A percentile compares a stretch with the other conserved stretches of the same genome.
Evolutionary conservation across 331 rosid genomes (phyloP).

Genomic region (Acacia concinna): DNA sequence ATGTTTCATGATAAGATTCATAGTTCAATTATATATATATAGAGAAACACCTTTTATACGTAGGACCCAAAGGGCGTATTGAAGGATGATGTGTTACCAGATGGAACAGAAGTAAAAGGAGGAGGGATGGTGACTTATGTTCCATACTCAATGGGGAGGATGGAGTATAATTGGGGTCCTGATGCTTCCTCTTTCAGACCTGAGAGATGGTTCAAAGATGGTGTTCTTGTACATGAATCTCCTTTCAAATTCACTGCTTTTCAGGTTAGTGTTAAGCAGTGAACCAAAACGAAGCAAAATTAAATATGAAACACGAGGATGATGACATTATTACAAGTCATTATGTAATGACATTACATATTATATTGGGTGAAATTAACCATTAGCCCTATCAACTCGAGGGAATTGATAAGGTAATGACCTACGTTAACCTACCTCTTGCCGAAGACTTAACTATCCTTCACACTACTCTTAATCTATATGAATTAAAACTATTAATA

Average conservation of each 20-base stretch:
- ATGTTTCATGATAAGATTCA: background rate
- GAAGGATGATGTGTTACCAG: constrained; percentile 85
- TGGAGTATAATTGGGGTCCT: constrained; percentile 91
- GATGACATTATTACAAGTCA: background rate
- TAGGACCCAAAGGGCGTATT: constrained; percentile 86
- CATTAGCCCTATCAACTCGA: background rate
- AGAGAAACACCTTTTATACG: constrained; percentile 9
- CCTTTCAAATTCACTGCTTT: constrained; percentile 95
- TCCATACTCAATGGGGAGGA: constrained; percentile 96
- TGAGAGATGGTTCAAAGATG: constrained; percentile 84
- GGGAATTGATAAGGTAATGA: too few species aligned
- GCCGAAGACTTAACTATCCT: too few species aligned
- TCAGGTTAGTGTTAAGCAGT: constrained; percentile 51
- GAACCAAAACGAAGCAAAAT: background rate
- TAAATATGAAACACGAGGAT: too few species aligned
- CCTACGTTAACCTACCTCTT: too few species aligned
- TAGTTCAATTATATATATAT: background rate
- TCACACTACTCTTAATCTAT: too few species aligned
- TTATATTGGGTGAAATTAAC: background rate
- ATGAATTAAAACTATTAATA: too few species aligned
- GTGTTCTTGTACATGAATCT: constrained; percentile 59
- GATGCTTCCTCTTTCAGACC: constrained; percentile 81
- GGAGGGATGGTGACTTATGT: constrained; percentile 98
- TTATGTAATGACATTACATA: background rate
- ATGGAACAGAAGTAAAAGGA: constrained; percentile 85